These are phyloP conservation scores for Xerocomus potaroensis DNA, from an alignment of 768 basidiomycete genomes.

Conservation along the genomic window DNA sequence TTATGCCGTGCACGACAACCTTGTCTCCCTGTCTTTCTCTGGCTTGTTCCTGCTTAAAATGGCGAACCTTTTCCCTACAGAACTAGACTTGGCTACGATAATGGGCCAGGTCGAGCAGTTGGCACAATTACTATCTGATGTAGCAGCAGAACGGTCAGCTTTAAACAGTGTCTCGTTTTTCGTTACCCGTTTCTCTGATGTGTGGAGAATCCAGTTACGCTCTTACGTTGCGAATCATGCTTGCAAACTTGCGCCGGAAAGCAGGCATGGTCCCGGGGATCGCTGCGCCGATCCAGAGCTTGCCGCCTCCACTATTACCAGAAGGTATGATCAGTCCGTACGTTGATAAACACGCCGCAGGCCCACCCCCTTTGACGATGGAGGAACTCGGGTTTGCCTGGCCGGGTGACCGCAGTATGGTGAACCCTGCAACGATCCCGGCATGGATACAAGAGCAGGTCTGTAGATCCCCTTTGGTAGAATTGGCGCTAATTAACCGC, in stretches of 20 bases:
- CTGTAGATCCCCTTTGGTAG: slow-evolving; percentile 23
- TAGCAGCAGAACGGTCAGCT: slow-evolving; percentile 81
- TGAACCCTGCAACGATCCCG: slow-evolving; percentile 82
- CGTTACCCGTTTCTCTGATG: slow-evolving; percentile 9
- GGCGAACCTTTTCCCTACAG: slow-evolving; percentile 87
- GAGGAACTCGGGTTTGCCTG: slow-evolving; percentile 81
- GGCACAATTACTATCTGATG: slow-evolving; percentile 84
- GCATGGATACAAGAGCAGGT: slow-evolving; percentile 91
- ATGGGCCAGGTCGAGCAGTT: slow-evolving; percentile 86
- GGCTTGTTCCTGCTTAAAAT: slow-evolving; percentile 91
- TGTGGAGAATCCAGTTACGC: slow-evolving; percentile 59
- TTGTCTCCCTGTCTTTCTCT: slow-evolving; percentile 88
- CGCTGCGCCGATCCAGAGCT: slow-evolving; percentile 43
- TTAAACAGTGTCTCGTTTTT: neutral
- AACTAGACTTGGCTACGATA: slow-evolving; percentile 73
- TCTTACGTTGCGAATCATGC: slow-evolving; percentile 87
- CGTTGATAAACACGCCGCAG: slow-evolving; percentile 45
- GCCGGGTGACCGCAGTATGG: slow-evolving; percentile 58
- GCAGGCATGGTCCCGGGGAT: slow-evolving; percentile 60
- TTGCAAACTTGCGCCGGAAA: slow-evolving; percentile 87
- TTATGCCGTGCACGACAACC: slow-evolving; percentile 90
- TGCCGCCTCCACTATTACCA: slow-evolving; percentile 51
- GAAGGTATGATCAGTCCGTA: slow-evolving; percentile 58
- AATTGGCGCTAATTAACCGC: too few species aligned
- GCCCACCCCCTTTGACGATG: slow-evolving; percentile 67